Conservation (phyloP, 495 filamentous ascomycete species). For the Bathelium albidoporum region DNA sequence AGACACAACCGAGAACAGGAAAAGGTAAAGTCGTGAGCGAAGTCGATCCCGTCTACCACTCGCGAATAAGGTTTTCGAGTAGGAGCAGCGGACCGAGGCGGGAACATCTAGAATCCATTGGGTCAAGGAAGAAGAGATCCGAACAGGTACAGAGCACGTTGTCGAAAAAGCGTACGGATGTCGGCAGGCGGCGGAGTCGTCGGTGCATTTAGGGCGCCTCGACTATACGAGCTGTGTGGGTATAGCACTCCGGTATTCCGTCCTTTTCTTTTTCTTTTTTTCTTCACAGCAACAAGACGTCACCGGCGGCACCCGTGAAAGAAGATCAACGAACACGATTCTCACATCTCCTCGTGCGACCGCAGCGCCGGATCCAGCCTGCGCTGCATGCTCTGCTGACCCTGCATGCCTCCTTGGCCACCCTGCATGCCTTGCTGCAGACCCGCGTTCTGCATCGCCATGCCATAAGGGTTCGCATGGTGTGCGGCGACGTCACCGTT, state of each 20-base stretch:
- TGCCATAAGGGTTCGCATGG: conserved; percentile 59
- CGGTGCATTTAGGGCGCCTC: neutral
- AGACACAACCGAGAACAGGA: neutral
- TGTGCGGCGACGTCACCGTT: conserved; percentile 38
- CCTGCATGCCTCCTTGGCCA: neutral
- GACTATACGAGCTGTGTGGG: neutral
- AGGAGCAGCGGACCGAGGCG: no score
- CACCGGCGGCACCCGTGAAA: neutral
- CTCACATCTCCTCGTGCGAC: neutral
- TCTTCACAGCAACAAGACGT: neutral
- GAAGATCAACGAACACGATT: neutral
- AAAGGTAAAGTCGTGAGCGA: neutral
- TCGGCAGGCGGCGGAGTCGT: no score
- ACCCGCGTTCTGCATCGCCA: conserved; percentile 38
- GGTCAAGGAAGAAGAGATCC: no score
- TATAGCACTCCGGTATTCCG: neutral
- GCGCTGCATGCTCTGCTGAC: conserved; percentile 14
- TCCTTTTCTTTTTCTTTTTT: neutral
- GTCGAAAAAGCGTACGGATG: no score
- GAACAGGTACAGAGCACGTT: no score
- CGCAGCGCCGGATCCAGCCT: conserved; percentile 5
- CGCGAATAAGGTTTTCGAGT: no score
- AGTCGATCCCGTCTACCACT: no score
- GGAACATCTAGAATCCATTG: no score
- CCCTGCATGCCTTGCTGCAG: conserved; percentile 1